Evolutionary conservation across 176 grass and related monocot genomes (phyloP).

Genomic region (Aegilops speltoides): DNA sequence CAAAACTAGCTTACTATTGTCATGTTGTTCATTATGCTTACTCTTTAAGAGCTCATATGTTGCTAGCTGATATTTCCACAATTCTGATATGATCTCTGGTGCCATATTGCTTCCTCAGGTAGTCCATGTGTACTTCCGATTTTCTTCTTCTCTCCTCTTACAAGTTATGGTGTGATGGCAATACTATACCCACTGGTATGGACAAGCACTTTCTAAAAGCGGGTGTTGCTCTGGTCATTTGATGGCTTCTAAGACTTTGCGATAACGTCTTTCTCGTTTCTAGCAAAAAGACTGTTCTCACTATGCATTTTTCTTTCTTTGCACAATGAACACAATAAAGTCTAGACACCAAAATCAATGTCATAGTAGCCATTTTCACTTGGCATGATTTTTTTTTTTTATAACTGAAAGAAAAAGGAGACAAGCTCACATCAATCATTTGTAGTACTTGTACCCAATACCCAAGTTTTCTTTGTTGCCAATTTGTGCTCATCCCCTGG

Average conservation of each 20-base stretch:
- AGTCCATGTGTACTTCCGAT: conserved; percentile 79
- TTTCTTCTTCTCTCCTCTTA: conserved; percentile 88
- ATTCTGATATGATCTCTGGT: conserved; percentile 32
- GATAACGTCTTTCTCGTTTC: not conserved
- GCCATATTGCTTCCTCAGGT: conserved; percentile 44
- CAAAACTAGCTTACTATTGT: not conserved
- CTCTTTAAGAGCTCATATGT: conserved; percentile 1
- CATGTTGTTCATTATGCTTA: not conserved
- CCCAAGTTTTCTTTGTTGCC: not conserved
- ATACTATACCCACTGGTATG: conserved; percentile 97
- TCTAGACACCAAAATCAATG: not conserved
- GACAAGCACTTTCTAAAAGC: not conserved
- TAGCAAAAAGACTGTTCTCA: not conserved
- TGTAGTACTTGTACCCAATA: not conserved
- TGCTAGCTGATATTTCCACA: not conserved
- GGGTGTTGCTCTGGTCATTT: conserved; percentile 15
- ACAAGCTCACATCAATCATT: not conserved
- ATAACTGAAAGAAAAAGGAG: not conserved
- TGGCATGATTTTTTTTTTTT: not conserved
- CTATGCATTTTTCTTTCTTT: not conserved
- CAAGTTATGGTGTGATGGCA: conserved; percentile 86
- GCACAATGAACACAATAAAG: not conserved
- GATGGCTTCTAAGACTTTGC: conserved; percentile 13
- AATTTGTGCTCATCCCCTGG: not conserved
- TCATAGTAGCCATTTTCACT: not conserved